Evolutionary conservation across 257 asterid species (phyloP).

Genomic region (Gardenia jasminoides): DNA sequence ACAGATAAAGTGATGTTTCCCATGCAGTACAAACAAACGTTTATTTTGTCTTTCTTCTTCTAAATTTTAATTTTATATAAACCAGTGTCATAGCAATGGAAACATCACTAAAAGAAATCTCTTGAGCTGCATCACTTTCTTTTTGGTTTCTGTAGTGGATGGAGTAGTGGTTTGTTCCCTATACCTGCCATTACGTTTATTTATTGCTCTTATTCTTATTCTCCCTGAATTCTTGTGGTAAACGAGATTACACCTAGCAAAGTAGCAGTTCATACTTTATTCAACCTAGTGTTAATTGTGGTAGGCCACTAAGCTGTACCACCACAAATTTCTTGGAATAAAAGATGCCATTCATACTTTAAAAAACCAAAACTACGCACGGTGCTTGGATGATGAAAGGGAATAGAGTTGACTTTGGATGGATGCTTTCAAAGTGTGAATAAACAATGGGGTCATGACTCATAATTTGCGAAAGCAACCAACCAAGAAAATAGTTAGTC

Average conservation of each 20-base stretch:
- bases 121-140: neutral
- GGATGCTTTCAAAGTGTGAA: constrained; percentile 11
- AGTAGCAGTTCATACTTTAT: constrained; percentile 9
- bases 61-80: neutral
- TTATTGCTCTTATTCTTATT: neutral
- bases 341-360: constrained; percentile 18
- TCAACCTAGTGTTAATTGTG: constrained; percentile 17
- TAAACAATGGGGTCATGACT: constrained; percentile 3
- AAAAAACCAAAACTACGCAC: constrained; percentile 17
- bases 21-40: neutral
- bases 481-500: constrained; percentile 27
- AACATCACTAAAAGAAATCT: neutral
- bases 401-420: constrained; percentile 21
- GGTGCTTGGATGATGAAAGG: constrained; percentile 17
- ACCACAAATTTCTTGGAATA: constrained; percentile 15
- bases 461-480: constrained; percentile 12
- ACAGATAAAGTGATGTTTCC: neutral
- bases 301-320: constrained; percentile 32
- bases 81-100: neutral
- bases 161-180: neutral
- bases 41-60: no score
- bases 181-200: neutral
- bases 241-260: neutral
- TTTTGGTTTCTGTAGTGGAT: neutral
- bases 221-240: neutral